Evolutionary conservation across 1,284 basidiomycete species (phyloP).

Genomic region (Xerocomus minutiporus): DNA sequence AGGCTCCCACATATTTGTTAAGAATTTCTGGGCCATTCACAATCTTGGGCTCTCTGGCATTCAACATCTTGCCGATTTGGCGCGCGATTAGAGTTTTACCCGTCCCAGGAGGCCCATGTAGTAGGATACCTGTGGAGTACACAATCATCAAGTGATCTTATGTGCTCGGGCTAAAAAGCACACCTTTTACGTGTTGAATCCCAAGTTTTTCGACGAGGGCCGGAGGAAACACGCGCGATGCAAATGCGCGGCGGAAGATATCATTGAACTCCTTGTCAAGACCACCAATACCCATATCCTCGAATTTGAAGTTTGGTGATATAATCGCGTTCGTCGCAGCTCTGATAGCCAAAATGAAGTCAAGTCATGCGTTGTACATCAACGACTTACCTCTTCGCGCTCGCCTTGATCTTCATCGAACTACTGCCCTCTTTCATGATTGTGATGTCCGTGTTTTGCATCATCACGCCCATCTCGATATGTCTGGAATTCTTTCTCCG

Average conservation of each 20-base stretch:
- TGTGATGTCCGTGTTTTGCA: conserved; percentile 87
- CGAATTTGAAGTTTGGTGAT: conserved; percentile 98
- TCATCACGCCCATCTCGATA: conserved; percentile 69
- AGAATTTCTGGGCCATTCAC: conserved; percentile 98
- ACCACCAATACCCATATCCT: conserved; percentile 99
- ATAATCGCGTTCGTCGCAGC: conserved; percentile 93
- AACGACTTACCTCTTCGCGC: conserved; percentile 72
- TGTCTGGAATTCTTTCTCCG: conserved; percentile 26
- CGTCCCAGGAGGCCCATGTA: conserved; percentile 96
- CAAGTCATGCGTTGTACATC: background rate
- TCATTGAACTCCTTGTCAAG: conserved; percentile 93
- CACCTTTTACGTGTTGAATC: conserved; percentile 97
- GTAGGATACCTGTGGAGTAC: conserved; percentile 68
- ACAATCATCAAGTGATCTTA: background rate
- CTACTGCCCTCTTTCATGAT: conserved; percentile 83
- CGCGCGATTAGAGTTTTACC: conserved; percentile 98
- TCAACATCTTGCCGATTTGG: conserved; percentile 99
- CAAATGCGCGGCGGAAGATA: conserved; percentile 98
- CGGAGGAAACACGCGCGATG: conserved; percentile 96
- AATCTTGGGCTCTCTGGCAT: conserved; percentile 96
- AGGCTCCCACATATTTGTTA: conserved; percentile 96
- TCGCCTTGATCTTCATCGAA: conserved; percentile 87
- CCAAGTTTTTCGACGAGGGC: conserved; percentile 96
- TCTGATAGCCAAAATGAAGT: conserved; percentile 37
- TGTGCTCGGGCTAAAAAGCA: conserved; percentile 5